These are phyloP conservation scores for Cucurbita argyrosperma DNA, from an alignment of 306 rosid species.

Conservation along the genomic window DNA sequence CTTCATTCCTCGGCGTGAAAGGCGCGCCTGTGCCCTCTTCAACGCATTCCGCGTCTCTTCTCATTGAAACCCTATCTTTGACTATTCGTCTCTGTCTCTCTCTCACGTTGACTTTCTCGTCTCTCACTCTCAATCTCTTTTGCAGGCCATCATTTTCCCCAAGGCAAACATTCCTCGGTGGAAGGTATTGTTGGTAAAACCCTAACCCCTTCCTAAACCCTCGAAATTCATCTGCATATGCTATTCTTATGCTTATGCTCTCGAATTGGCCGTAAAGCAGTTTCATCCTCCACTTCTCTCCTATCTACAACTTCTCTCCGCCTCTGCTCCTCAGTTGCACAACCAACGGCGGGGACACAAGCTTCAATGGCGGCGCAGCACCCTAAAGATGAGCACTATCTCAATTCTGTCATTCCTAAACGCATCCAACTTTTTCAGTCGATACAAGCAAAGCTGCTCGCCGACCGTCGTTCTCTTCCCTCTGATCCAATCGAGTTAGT, in stretches of 20 bases:
- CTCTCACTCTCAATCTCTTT: not conserved
- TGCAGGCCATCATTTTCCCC: not conserved
- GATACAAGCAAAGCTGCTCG: constrained; percentile 29
- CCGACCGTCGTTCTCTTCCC: constrained; percentile 35
- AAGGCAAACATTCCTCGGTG: not conserved
- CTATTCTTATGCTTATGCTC: not conserved
- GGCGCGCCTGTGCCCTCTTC: not conserved
- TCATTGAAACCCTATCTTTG: not conserved
- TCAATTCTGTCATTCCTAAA: constrained; percentile 31
- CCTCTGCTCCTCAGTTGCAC: not conserved
- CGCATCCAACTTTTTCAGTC: constrained; percentile 49
- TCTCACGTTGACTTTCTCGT: not conserved
- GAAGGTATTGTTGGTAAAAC: not conserved
- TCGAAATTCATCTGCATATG: not conserved
- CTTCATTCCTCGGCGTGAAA: not conserved
- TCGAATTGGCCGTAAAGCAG: not conserved
- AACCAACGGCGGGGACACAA: not conserved
- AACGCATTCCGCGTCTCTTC: too few species aligned
- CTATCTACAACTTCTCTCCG: not conserved
- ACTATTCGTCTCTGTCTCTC: not conserved
- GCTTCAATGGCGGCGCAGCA: constrained; percentile 27
- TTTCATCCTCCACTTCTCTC: not conserved
- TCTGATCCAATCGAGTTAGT: constrained; percentile 59
- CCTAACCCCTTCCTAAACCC: not conserved
- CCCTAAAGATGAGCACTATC: constrained; percentile 59